Evolutionary conservation across 73 alveolate species (phyloP).

Genomic region (Paramecium biaurelia): DNA sequence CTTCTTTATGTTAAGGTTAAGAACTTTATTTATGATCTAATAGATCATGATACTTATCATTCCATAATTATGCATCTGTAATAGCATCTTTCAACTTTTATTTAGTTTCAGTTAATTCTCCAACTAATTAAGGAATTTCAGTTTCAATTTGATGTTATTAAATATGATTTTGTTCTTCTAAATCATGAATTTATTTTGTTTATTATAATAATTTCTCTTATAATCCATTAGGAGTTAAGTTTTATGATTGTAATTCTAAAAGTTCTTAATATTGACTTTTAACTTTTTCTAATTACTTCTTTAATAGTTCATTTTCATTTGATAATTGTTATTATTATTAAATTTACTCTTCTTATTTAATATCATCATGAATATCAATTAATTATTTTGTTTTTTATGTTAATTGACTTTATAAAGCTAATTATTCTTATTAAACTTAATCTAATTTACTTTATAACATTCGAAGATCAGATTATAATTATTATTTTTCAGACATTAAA

Average conservation of each 20-base stretch:
- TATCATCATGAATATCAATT: neutral
- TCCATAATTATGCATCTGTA: constrained; percentile 16
- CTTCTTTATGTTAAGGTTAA: neutral
- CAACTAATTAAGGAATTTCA: neutral
- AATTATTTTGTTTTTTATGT: neutral
- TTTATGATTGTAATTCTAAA: neutral
- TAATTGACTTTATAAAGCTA: neutral
- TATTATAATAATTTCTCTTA: neutral
- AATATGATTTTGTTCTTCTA: neutral
- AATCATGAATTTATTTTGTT: neutral
- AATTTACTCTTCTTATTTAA: neutral
- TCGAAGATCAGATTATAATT: neutral
- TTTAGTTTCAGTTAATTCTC: neutral
- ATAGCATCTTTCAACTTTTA: neutral
- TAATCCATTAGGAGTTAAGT: neutral
- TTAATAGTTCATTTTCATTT: neutral
- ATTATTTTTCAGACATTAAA: neutral
- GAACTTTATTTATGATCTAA: neutral
- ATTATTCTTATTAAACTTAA: neutral
- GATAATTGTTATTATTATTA: neutral
- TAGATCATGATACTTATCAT: neutral
- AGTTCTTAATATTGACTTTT: neutral
- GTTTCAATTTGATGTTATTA: neutral
- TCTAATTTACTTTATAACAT: neutral
- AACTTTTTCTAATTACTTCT: neutral